Percentiles rank a stretch among this genome's conserved stretches.
Evolutionary conservation across 1,284 basidiomycete species (phyloP).

Genomic region (Amylostereum areolatum): DNA sequence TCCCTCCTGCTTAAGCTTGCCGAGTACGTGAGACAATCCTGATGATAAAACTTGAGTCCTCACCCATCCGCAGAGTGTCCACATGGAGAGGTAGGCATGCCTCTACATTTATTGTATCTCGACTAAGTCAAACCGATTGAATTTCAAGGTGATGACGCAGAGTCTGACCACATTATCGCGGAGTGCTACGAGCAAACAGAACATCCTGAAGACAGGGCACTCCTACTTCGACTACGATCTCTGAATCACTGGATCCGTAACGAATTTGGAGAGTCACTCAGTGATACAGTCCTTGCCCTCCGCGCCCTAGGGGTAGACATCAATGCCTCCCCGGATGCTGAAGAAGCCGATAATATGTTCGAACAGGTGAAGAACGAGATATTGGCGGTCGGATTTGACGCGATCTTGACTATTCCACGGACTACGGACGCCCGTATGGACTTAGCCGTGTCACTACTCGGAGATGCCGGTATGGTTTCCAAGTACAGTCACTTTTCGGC

Average conservation of each 20-base stretch:
- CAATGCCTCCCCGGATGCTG: slow-evolving; percentile 42
- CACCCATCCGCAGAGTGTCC: slow-evolving; percentile 34
- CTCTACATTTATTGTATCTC: not conserved
- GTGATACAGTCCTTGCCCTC: slow-evolving; percentile 54
- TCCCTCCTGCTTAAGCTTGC: slow-evolving; percentile 49
- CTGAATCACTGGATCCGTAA: slow-evolving; percentile 57
- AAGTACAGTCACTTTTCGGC: not conserved
- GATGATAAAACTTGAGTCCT: not conserved
- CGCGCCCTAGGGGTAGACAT: slow-evolving; percentile 57
- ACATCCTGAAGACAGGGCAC: slow-evolving; percentile 47
- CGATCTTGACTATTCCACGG: slow-evolving; percentile 55
- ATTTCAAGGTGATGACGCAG: slow-evolving; percentile 40
- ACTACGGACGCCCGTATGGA: slow-evolving; percentile 52
- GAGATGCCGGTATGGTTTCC: slow-evolving; percentile 50
- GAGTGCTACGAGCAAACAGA: slow-evolving; percentile 45
- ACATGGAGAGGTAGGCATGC: slow-evolving; percentile 51
- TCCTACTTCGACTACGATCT: slow-evolving; percentile 52
- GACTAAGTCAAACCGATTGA: not conserved
- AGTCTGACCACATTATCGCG: slow-evolving; percentile 44
- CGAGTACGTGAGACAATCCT: slow-evolving; percentile 36
- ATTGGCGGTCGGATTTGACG: slow-evolving; percentile 59
- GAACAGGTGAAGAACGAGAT: slow-evolving; percentile 67
- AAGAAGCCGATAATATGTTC: slow-evolving; percentile 55
- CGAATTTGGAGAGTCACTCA: slow-evolving; percentile 48
- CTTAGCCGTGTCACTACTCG: slow-evolving; percentile 56